Percentiles rank a stretch among this genome's conserved stretches.
phyloP scores from a whole-genome alignment of 495 filamentous ascomycete genomes.

The Daldinia caldariorum region DNA sequence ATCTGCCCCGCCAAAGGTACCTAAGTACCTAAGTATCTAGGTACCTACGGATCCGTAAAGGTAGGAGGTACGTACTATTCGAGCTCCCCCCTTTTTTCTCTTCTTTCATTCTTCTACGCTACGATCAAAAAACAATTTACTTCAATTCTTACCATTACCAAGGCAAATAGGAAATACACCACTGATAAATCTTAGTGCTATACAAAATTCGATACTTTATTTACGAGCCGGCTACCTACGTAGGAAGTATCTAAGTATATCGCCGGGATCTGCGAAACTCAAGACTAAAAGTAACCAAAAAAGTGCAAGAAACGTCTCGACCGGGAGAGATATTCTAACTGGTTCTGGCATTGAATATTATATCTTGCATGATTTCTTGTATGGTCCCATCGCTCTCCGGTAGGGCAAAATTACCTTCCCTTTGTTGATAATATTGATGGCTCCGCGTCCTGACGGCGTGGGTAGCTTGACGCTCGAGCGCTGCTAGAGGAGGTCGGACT shows the following conservation, averaged over 20 bases:
- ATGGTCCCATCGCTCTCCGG: neutral
- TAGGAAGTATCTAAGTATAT: no score
- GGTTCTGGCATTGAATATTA: neutral
- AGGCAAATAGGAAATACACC: no score
- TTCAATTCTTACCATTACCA: no score
- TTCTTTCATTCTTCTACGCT: no score
- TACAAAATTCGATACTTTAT: no score
- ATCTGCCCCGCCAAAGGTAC: neutral
- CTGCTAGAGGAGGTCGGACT: neutral
- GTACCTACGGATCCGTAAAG: neutral
- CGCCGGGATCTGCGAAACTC: no score
- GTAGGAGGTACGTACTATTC: constrained; percentile 1
- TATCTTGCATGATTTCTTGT: neutral
- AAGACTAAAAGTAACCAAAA: neutral
- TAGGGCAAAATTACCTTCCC: neutral
- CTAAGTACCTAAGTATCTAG: no score
- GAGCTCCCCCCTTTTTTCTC: neutral
- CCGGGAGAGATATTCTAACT: neutral
- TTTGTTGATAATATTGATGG: neutral
- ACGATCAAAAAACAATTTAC: no score
- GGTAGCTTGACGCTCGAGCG: neutral
- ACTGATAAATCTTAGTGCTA: no score
- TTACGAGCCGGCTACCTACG: no score
- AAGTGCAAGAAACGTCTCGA: neutral
- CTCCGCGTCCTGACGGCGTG: neutral